phyloP scores from a whole-genome alignment of 306 rosid genomes.

The Medicago truncatula region DNA sequence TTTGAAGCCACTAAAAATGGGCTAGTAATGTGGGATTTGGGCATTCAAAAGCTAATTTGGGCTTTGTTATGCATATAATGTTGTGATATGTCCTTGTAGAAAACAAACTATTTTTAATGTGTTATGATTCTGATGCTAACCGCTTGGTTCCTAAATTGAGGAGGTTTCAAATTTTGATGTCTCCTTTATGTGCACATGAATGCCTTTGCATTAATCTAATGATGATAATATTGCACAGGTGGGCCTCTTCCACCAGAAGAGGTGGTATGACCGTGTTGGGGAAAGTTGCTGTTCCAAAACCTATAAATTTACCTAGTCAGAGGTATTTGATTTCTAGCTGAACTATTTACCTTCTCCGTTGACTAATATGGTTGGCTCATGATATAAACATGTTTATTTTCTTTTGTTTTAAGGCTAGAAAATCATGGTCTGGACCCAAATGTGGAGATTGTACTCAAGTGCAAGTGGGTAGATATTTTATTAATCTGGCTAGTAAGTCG shows the following conservation, averaged over 20 bases:
- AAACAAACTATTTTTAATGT: neutral
- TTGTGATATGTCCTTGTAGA: neutral
- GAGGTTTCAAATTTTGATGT: constrained; percentile 6
- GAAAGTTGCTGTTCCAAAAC: constrained; percentile 93
- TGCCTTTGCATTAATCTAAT: constrained; percentile 7
- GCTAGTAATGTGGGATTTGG: constrained; percentile 16
- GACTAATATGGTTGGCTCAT: constrained; percentile 30
- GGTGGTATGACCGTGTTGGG: constrained; percentile 94
- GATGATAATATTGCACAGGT: constrained; percentile 55
- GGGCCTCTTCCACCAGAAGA: constrained; percentile 86
- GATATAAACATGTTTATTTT: constrained; percentile 44
- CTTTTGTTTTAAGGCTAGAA: constrained; percentile 80
- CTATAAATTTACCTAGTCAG: constrained; percentile 93
- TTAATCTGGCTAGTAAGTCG: constrained; percentile 15
- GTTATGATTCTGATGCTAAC: neutral
- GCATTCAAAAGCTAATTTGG: constrained; percentile 18
- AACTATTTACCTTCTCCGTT: constrained; percentile 25
- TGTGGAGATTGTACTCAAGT: constrained; percentile 99
- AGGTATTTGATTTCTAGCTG: constrained; percentile 65
- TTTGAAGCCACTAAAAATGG: constrained; percentile 17
- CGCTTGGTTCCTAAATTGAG: constrained; percentile 1
- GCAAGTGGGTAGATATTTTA: constrained; percentile 68
- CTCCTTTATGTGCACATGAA: neutral
- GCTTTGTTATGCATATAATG: neutral
- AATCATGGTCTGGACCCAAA: constrained; percentile 88